A percentile compares a stretch with the other conserved stretches of the same genome.
Conservation (phyloP, 176 grass and related monocot genomes). For the Bromus sterilis region DNA sequence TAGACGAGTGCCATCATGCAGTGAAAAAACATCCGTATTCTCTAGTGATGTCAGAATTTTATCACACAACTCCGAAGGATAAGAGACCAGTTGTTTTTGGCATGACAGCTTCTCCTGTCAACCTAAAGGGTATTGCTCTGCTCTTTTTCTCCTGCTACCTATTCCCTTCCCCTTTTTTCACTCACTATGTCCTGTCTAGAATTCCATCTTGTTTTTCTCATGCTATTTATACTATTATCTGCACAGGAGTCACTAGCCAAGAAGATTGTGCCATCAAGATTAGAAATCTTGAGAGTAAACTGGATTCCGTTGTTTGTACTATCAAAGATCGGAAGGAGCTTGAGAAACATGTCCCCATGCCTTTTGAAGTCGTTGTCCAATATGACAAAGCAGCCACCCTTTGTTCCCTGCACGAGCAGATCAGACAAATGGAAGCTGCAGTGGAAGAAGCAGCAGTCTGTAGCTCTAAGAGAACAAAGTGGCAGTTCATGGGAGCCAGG, state of each 20-base stretch:
- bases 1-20: constrained; percentile 99
- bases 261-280: constrained; percentile 99
- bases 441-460: constrained; percentile 83
- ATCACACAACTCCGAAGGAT: constrained; percentile 88
- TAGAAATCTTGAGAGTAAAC: constrained; percentile 92
- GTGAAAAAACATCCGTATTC: constrained; percentile 99
- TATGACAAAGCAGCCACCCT: constrained; percentile 96
- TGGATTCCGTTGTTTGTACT: constrained; percentile 90
- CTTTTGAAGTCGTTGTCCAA: constrained; percentile 64
- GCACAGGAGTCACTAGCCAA: constrained; percentile 91
- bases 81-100: constrained; percentile 92
- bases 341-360: constrained; percentile 98
- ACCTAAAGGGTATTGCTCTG: constrained; percentile 84
- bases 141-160: neutral
- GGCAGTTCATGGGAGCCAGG: constrained; percentile 99
- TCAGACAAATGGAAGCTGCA: constrained; percentile 81
- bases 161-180: constrained; percentile 5
- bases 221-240: constrained; percentile 17
- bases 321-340: constrained; percentile 94
- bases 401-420: constrained; percentile 82
- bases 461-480: constrained; percentile 90
- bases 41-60: constrained; percentile 99
- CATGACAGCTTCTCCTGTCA: constrained; percentile 99
- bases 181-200: neutral
- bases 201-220: constrained; percentile 12